These are phyloP conservation scores for Thielaviopsis ethacetica DNA, from an alignment of 2,329 filamentous ascomycete species.

Conservation along the genomic window DNA sequence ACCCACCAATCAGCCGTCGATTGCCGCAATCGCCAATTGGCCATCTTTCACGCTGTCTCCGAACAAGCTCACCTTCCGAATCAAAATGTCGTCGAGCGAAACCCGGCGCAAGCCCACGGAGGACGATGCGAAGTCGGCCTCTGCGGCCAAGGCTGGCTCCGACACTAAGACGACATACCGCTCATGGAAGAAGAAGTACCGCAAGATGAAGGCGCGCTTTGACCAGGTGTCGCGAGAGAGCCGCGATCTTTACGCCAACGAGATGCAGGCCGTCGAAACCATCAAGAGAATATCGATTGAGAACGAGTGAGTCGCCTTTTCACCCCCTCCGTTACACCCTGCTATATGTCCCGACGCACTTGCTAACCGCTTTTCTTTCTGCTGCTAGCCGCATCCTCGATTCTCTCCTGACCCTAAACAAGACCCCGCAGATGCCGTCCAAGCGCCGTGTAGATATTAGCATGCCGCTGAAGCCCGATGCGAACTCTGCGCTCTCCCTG, in stretches of 20 bases:
- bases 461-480: not conserved
- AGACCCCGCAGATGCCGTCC: conserved; percentile 58
- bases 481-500: conserved; percentile 21
- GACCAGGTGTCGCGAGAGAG: conserved; percentile 64
- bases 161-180: conserved; percentile 40
- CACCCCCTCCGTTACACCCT: not conserved
- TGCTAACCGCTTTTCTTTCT: not conserved
- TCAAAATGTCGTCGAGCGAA: conserved; percentile 8
- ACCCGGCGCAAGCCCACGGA: conserved; percentile 7
- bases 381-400: conserved; percentile 63
- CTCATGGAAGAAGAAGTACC: conserved; percentile 84
- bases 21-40: not conserved
- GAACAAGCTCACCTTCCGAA: not conserved
- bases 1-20: too few species aligned
- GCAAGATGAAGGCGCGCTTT: conserved; percentile 71
- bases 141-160: conserved; percentile 25
- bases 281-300: conserved; percentile 75
- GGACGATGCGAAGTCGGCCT: conserved; percentile 1
- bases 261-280: conserved; percentile 64
- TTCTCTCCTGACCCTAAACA: conserved; percentile 77
- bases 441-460: conserved; percentile 60
- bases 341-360: not conserved
- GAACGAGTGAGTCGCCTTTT: conserved; percentile 56
- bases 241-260: conserved; percentile 66
- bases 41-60: not conserved